Evolutionary conservation across 202 grass and related monocot species (phyloP).

Genomic region (Cymbopogon flexuosus): DNA sequence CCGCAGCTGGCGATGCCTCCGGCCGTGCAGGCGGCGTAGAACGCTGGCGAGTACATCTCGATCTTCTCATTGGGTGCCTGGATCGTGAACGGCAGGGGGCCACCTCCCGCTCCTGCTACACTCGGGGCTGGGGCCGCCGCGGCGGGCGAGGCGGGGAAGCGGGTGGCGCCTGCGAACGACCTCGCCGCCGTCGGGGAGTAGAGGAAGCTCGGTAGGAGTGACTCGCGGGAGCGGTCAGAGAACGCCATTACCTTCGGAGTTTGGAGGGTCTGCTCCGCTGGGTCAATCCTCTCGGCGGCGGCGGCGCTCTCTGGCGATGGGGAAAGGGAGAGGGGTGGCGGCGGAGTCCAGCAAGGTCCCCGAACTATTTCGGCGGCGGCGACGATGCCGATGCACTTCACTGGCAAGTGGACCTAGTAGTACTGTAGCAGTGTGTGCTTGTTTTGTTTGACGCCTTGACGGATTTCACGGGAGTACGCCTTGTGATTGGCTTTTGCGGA

Average conservation of each 20-base stretch:
- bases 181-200: conserved; percentile 28
- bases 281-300: neutral
- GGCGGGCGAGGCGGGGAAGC: neutral
- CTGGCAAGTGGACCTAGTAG: neutral
- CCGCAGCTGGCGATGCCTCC: conserved; percentile 69
- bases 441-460: neutral
- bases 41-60: conserved; percentile 59
- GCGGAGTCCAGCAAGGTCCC: neutral
- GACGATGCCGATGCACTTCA: neutral
- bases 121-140: neutral
- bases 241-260: conserved; percentile 41
- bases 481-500: too few species aligned
- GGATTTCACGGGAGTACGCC: neutral
- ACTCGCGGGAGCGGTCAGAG: conserved; percentile 37
- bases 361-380: conserved; percentile 6
- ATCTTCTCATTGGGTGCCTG: conserved; percentile 69
- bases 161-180: conserved; percentile 11
- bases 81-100: conserved; percentile 31
- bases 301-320: neutral
- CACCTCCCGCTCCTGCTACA: neutral
- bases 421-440: neutral
- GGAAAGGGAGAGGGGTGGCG: neutral
- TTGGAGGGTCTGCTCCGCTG: neutral
- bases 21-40: conserved; percentile 66
- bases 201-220: conserved; percentile 47